Evolutionary conservation across 129 eudicot genomes (phyloP).

Genomic region (Lonicera japonica): DNA sequence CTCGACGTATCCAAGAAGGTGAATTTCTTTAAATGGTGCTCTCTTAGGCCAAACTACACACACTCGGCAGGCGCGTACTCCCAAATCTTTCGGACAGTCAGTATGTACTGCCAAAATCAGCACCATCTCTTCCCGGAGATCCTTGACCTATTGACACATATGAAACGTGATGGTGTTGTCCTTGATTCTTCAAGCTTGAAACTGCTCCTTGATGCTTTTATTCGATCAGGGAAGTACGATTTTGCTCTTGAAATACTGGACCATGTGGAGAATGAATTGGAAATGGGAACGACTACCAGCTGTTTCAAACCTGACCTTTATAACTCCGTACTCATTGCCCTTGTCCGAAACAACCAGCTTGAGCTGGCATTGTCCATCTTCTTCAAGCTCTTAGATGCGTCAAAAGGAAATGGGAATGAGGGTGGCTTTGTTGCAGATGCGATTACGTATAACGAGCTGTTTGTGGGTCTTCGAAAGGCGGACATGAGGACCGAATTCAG

Average conservation of each 20-base stretch:
- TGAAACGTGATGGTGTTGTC: constrained; percentile 52
- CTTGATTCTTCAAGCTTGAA: constrained; percentile 60
- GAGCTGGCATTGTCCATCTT: constrained; percentile 52
- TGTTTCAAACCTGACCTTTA: constrained; percentile 40
- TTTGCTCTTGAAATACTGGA: constrained; percentile 60
- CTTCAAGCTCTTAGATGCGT: constrained; percentile 43
- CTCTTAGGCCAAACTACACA: constrained; percentile 48
- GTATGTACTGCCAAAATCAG: constrained; percentile 24
- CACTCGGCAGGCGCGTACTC: constrained; percentile 57
- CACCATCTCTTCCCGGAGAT: constrained; percentile 31
- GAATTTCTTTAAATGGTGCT: constrained; percentile 77
- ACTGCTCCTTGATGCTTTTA: constrained; percentile 60
- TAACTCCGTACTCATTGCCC: constrained; percentile 58
- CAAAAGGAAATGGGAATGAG: constrained; percentile 9
- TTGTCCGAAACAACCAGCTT: constrained; percentile 55
- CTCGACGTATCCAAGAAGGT: constrained; percentile 47
- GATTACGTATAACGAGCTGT: constrained; percentile 68
- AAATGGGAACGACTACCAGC: constrained; percentile 12
- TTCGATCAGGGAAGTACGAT: constrained; percentile 46
- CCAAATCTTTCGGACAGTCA: constrained; percentile 51
- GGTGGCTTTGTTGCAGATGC: constrained; percentile 27
- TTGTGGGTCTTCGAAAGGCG: constrained; percentile 57
- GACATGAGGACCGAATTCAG: constrained; percentile 53
- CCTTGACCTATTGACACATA: constrained; percentile 33
- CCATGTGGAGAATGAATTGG: constrained; percentile 33